Evolutionary conservation across 352 stramenopile genomes (phyloP).

Genomic region (Peronospora belbahrii): DNA sequence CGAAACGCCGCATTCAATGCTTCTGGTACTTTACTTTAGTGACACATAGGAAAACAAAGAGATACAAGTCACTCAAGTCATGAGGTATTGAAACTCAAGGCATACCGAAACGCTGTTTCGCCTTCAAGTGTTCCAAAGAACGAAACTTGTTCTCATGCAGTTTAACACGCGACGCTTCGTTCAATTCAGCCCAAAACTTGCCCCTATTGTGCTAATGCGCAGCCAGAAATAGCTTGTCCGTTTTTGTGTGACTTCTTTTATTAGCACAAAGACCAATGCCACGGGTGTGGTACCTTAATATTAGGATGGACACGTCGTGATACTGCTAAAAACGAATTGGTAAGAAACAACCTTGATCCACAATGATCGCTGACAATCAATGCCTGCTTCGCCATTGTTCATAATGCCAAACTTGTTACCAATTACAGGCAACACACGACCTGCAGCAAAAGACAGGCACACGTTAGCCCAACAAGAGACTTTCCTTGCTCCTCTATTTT

Average conservation of each 20-base stretch:
- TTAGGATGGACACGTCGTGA: too few species aligned
- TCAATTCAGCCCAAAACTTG: neutral
- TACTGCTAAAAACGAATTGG: neutral
- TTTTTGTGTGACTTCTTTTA: too few species aligned
- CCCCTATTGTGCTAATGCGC: neutral
- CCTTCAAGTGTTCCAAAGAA: neutral
- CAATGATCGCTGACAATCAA: too few species aligned
- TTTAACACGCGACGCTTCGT: neutral
- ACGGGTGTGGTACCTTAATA: too few species aligned
- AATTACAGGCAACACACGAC: neutral
- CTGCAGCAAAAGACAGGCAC: neutral
- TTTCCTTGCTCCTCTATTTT: constrained; percentile 23
- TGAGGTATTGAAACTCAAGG: constrained; percentile 2
- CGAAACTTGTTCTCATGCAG: neutral
- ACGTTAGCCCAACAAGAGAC: constrained; percentile 7
- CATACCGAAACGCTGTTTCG: constrained; percentile 4
- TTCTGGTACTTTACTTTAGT: constrained; percentile 6
- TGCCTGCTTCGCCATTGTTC: too few species aligned
- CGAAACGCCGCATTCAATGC: constrained; percentile 19
- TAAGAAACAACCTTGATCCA: neutral
- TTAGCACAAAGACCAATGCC: too few species aligned
- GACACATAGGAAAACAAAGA: constrained; percentile 9
- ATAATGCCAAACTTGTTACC: neutral
- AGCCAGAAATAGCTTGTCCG: neutral
- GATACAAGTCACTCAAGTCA: constrained; percentile 4